Evolutionary conservation across 371 early-diverging fungal species (phyloP).

Genomic region (Actinomortierella ambigua): DNA sequence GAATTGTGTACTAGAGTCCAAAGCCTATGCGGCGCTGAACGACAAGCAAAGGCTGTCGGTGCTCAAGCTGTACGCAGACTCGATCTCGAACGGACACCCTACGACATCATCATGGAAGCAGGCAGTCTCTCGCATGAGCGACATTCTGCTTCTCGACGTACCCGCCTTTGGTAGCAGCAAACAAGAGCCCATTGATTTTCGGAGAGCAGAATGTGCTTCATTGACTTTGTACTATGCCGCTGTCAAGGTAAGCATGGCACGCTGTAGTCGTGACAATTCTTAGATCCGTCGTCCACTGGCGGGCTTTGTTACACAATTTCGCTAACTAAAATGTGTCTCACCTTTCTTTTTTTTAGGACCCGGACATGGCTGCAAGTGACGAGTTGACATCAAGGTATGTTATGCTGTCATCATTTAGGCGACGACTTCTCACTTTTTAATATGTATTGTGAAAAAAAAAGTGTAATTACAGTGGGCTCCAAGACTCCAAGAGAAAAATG

Average conservation of each 20-base stretch:
- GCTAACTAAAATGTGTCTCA: no score
- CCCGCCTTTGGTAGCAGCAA: not conserved
- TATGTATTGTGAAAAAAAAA: no score
- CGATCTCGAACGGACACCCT: slow-evolving; percentile 23
- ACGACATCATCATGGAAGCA: slow-evolving; percentile 5
- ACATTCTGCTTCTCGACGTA: slow-evolving; percentile 11
- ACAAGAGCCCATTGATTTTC: slow-evolving; percentile 7
- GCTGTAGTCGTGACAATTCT: no score
- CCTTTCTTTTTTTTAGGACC: slow-evolving; percentile 6
- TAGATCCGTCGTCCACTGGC: no score
- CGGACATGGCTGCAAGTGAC: slow-evolving; percentile 18
- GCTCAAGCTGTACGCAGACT: slow-evolving; percentile 30
- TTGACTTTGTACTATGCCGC: no score
- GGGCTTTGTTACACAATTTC: no score
- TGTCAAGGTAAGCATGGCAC: no score
- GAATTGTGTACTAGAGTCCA: slow-evolving; percentile 13
- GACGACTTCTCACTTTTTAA: not conserved
- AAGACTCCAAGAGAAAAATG: no score
- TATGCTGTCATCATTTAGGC: not conserved
- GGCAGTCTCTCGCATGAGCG: slow-evolving; percentile 11
- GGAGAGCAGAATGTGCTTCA: slow-evolving; percentile 20
- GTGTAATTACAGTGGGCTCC: no score
- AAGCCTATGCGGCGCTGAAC: slow-evolving; percentile 9
- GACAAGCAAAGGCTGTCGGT: slow-evolving; percentile 23
- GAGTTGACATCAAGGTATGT: slow-evolving; percentile 26